Percentiles rank a stretch among this genome's conserved stretches.
These are phyloP conservation scores for Sicyos edulis DNA, from an alignment of 306 rosid genomes.

Conservation along the genomic window DNA sequence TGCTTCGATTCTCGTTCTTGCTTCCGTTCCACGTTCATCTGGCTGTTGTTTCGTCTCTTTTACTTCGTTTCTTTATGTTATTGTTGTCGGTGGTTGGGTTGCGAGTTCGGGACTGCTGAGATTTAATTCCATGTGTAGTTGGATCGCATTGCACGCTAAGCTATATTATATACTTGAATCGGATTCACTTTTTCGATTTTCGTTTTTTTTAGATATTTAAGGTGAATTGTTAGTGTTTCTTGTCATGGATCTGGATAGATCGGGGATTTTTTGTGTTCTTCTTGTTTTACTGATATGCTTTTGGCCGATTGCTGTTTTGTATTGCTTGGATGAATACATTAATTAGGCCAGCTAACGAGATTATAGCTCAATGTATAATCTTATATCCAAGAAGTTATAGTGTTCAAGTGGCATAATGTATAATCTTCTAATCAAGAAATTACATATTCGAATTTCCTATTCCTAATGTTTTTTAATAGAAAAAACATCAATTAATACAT, in stretches of 20 bases:
- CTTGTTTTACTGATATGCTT: not conserved
- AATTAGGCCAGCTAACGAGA: not conserved
- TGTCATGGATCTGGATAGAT: constrained; percentile 17
- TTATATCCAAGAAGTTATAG: too few species aligned
- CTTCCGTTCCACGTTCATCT: not conserved
- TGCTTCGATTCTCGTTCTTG: not conserved
- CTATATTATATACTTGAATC: not conserved
- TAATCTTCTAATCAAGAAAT: too few species aligned
- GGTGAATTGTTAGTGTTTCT: not conserved
- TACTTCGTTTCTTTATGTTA: not conserved
- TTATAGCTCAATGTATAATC: too few species aligned
- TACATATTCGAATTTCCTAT: too few species aligned
- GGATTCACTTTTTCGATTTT: not conserved
- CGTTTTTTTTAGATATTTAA: not conserved
- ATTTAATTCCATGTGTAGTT: not conserved
- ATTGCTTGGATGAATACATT: not conserved
- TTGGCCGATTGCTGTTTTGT: not conserved
- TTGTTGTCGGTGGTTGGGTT: not conserved
- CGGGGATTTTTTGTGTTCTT: not conserved
- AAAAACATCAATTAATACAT: not conserved
- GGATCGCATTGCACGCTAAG: not conserved
- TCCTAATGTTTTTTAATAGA: too few species aligned
- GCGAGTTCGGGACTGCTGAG: not conserved
- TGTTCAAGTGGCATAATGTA: too few species aligned
- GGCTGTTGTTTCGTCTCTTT: not conserved